These are phyloP conservation scores for Dioscorea dumetorum DNA, from an alignment of 106 monocot species.

Conservation along the genomic window DNA sequence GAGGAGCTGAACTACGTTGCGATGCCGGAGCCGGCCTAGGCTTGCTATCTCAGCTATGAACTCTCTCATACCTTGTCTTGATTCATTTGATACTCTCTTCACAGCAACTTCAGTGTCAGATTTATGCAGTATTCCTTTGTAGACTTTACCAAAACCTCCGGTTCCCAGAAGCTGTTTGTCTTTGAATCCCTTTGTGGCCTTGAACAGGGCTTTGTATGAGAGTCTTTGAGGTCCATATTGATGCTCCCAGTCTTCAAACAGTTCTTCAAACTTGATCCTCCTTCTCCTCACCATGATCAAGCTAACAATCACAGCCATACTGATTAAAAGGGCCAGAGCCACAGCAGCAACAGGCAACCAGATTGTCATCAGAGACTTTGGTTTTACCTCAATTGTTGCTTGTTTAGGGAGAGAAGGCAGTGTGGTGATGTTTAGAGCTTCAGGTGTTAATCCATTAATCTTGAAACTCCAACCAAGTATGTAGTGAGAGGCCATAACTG, in stretches of 20 bases:
- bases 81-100: slow-evolving; percentile 5
- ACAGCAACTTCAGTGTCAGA: slow-evolving; percentile 6
- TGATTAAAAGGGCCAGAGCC: too few relatives aligned
- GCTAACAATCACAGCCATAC: too few relatives aligned
- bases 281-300: neutral
- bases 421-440: neutral
- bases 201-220: slow-evolving; percentile 5
- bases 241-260: slow-evolving; percentile 9
- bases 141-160: slow-evolving; percentile 6
- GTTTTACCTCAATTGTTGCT: too few relatives aligned
- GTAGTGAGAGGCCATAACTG: slow-evolving; percentile 6
- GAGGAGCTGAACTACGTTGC: slow-evolving; percentile 5
- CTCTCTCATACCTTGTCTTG: slow-evolving; percentile 7
- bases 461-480: slow-evolving; percentile 31
- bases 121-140: slow-evolving; percentile 2
- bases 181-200: slow-evolving; percentile 5
- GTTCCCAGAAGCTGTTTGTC: slow-evolving; percentile 3
- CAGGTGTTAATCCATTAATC: slow-evolving; percentile 4
- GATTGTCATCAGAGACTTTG: neutral
- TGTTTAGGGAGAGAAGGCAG: slow-evolving; percentile 1
- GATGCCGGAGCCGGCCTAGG: slow-evolving; percentile 6
- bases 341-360: neutral
- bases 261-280: slow-evolving; percentile 3
- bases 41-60: slow-evolving; percentile 9
- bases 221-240: slow-evolving; percentile 6